phyloP scores from a whole-genome alignment of 495 filamentous ascomycete genomes.

The Aspergillus nanangensis region DNA sequence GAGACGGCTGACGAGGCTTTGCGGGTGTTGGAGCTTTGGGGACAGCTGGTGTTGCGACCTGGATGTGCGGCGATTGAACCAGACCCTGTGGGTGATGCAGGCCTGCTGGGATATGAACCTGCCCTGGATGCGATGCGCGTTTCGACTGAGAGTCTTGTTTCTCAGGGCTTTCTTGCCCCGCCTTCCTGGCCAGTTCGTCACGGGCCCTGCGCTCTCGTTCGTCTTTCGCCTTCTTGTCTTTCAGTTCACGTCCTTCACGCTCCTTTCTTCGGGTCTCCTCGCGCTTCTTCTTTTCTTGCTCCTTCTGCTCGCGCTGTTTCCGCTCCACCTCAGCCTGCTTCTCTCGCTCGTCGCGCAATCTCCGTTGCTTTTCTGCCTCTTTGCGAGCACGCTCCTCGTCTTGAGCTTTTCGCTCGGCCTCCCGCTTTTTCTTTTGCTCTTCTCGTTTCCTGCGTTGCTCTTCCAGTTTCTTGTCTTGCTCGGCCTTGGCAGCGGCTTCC shows the following conservation, averaged over 20 bases:
- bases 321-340: constrained; percentile 71
- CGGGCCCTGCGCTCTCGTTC: constrained; percentile 65
- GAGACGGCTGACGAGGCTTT: constrained; percentile 70
- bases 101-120: constrained; percentile 50
- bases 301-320: constrained; percentile 68
- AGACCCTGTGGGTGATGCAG: constrained; percentile 44
- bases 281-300: constrained; percentile 63
- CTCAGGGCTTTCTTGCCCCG: constrained; percentile 42
- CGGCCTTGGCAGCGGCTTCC: constrained; percentile 69
- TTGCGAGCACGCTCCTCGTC: constrained; percentile 80
- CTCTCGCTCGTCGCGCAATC: constrained; percentile 77
- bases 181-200: constrained; percentile 56
- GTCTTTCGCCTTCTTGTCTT: constrained; percentile 60
- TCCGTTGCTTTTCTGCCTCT: constrained; percentile 73
- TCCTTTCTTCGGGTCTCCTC: constrained; percentile 53
- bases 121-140: constrained; percentile 37
- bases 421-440: constrained; percentile 86
- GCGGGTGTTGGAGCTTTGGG: constrained; percentile 80
- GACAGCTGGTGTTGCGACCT: constrained; percentile 72
- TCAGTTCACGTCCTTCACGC: constrained; percentile 72
- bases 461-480: constrained; percentile 75
- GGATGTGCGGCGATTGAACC: constrained; percentile 72
- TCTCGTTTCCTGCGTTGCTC: constrained; percentile 76
- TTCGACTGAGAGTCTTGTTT: constrained; percentile 42
- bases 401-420: constrained; percentile 85